phyloP scores from a whole-genome alignment of 768 basidiomycete genomes.

The Suillus alpinus region DNA sequence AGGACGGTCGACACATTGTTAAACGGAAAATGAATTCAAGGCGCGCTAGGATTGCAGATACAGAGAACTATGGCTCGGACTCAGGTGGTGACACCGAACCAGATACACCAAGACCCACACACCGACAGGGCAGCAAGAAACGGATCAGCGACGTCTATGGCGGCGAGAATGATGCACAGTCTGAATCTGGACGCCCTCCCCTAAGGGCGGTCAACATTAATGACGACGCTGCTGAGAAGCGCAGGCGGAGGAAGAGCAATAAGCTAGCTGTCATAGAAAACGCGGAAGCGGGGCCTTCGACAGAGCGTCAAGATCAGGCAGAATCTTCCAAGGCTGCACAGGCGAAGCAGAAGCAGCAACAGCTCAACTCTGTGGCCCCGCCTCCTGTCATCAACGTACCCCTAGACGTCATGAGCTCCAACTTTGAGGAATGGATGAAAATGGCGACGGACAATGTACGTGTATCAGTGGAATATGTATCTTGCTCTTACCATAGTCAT shows the following conservation, averaged over 20 bases:
- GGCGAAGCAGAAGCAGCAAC: constrained; percentile 56
- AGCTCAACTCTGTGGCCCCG: constrained; percentile 57
- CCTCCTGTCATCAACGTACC: constrained; percentile 60
- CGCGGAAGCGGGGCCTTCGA: constrained; percentile 55
- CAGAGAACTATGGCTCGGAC: constrained; percentile 16
- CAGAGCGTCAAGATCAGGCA: constrained; percentile 34
- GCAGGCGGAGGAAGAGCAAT: constrained; percentile 75
- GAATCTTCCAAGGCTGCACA: constrained; percentile 43
- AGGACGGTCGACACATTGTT: not conserved
- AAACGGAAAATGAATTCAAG: constrained; percentile 18
- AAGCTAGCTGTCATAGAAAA: constrained; percentile 59
- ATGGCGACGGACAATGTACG: constrained; percentile 97
- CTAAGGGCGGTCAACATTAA: constrained; percentile 49
- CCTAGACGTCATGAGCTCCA: constrained; percentile 84
- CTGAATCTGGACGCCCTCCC: constrained; percentile 40
- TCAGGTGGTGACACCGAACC: constrained; percentile 30
- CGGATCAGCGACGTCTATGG: constrained; percentile 50
- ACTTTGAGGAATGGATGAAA: constrained; percentile 99
- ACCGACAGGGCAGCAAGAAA: constrained; percentile 31
- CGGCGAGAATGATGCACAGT: constrained; percentile 33
- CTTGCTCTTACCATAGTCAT: constrained; percentile 8
- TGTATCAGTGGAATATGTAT: constrained; percentile 14
- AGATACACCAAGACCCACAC: constrained; percentile 26
- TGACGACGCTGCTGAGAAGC: constrained; percentile 86
- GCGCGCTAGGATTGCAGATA: constrained; percentile 17